phyloP scores from a whole-genome alignment of 306 rosid species.

The Pyrus communis region DNA sequence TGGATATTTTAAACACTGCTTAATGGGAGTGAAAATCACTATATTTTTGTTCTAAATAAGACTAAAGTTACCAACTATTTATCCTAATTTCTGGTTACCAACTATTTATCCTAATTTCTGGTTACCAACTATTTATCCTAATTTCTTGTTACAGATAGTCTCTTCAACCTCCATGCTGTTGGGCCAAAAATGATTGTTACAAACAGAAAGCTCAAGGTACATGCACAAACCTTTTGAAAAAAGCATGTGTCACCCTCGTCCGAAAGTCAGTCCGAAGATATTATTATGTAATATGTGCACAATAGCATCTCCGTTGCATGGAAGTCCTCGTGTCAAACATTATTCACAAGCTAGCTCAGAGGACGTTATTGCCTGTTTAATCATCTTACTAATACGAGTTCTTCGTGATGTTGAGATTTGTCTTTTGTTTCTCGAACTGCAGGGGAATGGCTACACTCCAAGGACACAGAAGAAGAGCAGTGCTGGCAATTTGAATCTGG shows the following conservation, averaged over 20 bases:
- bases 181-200: constrained; percentile 5
- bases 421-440: constrained; percentile 16
- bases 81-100: too few relatives aligned
- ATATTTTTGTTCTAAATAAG: too few relatives aligned
- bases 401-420: not conserved
- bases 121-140: too few relatives aligned
- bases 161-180: constrained; percentile 17
- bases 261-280: not conserved
- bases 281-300: too few relatives aligned
- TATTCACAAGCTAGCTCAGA: too few relatives aligned
- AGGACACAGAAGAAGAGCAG: constrained; percentile 2
- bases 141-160: constrained; percentile 18
- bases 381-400: too few relatives aligned
- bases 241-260: too few relatives aligned
- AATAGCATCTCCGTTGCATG: not conserved
- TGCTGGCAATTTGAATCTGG: constrained; percentile 20
- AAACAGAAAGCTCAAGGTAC: constrained; percentile 68
- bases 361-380: not conserved
- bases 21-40: too few relatives aligned
- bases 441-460: constrained; percentile 27
- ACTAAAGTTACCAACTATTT: too few relatives aligned
- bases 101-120: too few relatives aligned
- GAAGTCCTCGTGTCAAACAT: not conserved
- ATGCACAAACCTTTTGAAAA: not conserved
- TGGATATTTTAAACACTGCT: too few relatives aligned